Conservation (phyloP, 768 basidiomycete species). For the Lactifluus hygrophoroides region DNA sequence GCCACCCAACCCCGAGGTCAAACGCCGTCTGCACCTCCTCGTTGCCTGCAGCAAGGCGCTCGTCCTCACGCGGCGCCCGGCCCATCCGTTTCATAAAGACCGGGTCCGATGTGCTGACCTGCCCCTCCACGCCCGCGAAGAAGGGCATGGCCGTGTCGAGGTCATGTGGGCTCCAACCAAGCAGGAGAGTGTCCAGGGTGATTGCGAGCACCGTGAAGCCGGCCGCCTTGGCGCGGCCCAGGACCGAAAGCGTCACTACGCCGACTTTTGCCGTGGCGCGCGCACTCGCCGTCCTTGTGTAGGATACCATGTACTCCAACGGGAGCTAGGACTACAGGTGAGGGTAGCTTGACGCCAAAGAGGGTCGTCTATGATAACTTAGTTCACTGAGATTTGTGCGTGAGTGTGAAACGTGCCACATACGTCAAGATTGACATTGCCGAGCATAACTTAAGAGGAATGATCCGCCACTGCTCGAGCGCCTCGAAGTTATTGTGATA, state of each 20-base stretch:
- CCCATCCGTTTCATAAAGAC: conserved; percentile 60
- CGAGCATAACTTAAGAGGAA: conserved; percentile 81
- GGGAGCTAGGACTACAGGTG: conserved; percentile 61
- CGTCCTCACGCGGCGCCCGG: conserved; percentile 35
- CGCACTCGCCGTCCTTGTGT: conserved; percentile 62
- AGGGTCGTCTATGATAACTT: conserved; percentile 45
- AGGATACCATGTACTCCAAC: conserved; percentile 68
- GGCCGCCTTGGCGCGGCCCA: conserved; percentile 54
- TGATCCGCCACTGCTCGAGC: conserved; percentile 59
- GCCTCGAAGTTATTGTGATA: conserved; percentile 56
- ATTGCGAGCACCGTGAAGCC: conserved; percentile 69
- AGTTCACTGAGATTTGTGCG: background rate
- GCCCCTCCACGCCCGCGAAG: conserved; percentile 51
- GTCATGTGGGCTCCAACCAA: conserved; percentile 76
- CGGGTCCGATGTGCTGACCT: conserved; percentile 66
- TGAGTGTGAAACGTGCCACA: conserved; percentile 7
- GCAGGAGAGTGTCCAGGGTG: conserved; percentile 63
- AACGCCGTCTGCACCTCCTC: conserved; percentile 31
- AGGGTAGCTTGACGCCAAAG: conserved; percentile 54
- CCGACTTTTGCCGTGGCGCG: conserved; percentile 53
- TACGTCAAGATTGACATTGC: conserved; percentile 53
- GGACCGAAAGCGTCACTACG: conserved; percentile 53
- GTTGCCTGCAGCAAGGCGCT: conserved; percentile 40
- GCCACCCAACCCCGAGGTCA: conserved; percentile 52
- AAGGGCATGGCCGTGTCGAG: conserved; percentile 57